These are phyloP conservation scores for Aspergillus ochraceus DNA, from an alignment of 2,329 filamentous ascomycete species.

Conservation along the genomic window DNA sequence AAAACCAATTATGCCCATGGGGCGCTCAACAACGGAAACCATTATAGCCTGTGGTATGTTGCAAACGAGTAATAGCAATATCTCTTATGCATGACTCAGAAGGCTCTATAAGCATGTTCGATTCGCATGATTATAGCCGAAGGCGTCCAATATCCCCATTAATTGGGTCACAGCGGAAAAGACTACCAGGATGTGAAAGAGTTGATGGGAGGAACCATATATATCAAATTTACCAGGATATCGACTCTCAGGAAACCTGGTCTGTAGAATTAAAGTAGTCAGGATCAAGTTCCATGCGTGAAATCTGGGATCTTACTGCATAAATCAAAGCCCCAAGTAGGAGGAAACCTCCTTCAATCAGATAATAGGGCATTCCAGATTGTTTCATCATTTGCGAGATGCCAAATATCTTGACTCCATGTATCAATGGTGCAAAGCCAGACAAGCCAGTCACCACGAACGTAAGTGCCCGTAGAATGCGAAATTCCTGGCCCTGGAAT, in stretches of 20 bases:
- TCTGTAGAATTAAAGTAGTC: constrained; percentile 12
- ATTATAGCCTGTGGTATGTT: too few relatives aligned
- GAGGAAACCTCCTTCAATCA: constrained; percentile 20
- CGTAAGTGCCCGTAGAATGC: constrained; percentile 2
- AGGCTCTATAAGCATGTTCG: background rate
- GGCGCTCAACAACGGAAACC: too few relatives aligned
- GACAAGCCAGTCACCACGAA: constrained; percentile 2
- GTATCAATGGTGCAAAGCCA: constrained; percentile 5
- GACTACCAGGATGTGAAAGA: constrained; percentile 27
- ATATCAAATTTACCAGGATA: constrained; percentile 24
- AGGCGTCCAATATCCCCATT: constrained; percentile 18
- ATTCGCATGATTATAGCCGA: constrained; percentile 13
- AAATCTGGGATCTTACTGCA: constrained; percentile 22
- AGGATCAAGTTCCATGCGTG: constrained; percentile 10
- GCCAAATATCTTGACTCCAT: constrained; percentile 29
- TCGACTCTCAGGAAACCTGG: constrained; percentile 19
- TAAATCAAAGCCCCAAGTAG: constrained; percentile 27
- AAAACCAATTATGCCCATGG: too few relatives aligned
- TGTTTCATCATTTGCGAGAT: constrained; percentile 28
- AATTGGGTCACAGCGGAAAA: constrained; percentile 20
- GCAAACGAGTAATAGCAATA: too few relatives aligned
- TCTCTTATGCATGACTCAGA: too few relatives aligned
- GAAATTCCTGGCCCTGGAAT: constrained; percentile 3
- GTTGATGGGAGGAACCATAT: constrained; percentile 20
- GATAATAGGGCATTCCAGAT: constrained; percentile 20